Conservation (phyloP, 2,329 filamentous ascomycete species). For the Diaporthe caulivora region DNA sequence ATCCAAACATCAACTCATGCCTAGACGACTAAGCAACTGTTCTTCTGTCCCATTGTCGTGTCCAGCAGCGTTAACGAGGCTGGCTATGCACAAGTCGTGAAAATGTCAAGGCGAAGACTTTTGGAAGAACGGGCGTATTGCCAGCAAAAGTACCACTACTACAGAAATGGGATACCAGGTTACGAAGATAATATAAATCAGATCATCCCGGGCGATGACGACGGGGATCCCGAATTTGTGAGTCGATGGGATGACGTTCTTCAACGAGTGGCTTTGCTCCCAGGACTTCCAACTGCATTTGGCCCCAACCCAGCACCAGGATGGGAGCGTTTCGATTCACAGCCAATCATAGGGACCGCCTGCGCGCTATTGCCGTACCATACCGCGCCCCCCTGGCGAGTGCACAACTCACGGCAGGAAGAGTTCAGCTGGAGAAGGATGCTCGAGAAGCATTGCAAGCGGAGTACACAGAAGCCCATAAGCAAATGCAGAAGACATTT, state of each 20-base stretch:
- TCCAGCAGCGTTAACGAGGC: neutral
- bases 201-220: neutral
- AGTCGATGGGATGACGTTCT: neutral
- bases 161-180: neutral
- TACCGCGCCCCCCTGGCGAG: neutral
- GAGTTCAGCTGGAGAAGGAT: neutral
- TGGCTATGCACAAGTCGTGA: neutral
- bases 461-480: neutral
- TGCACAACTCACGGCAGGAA: neutral
- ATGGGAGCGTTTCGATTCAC: neutral
- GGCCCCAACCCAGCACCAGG: neutral
- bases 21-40: no score
- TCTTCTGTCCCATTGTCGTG: neutral
- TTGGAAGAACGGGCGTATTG: neutral
- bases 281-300: neutral
- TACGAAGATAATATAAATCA: neutral
- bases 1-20: no score
- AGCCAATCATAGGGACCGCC: neutral
- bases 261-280: neutral
- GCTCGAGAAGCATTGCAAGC: neutral
- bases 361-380: neutral
- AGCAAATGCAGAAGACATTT: neutral
- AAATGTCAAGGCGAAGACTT: neutral
- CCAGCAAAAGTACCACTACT: constrained; percentile 8
- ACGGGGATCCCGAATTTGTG: neutral